phyloP scores from a whole-genome alignment of 192 early-diverging fungal genomes.

The Coemansia sp. region DNA sequence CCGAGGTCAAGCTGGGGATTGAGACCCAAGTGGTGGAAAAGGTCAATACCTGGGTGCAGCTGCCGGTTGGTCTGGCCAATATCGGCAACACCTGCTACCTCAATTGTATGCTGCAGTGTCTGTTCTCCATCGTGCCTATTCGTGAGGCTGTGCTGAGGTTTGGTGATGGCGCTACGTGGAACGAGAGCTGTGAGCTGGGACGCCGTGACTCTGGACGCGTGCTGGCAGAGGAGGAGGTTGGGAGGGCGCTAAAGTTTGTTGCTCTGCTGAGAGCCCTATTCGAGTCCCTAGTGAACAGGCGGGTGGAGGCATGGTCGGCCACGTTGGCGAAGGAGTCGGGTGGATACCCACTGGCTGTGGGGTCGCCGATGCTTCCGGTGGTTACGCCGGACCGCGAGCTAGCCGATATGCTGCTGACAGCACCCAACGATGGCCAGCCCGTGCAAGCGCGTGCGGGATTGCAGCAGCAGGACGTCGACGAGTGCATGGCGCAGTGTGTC shows the following conservation, averaged over 20 bases:
- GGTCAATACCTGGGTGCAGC: constrained; percentile 34
- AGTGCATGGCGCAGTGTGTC: constrained; percentile 72
- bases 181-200: constrained; percentile 29
- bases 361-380: constrained; percentile 19
- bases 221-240: constrained; percentile 22
- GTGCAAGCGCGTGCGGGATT: neutral
- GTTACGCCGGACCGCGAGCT: constrained; percentile 59
- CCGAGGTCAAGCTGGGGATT: neutral
- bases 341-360: constrained; percentile 27
- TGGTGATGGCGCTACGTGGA: constrained; percentile 48
- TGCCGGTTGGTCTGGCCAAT: constrained; percentile 73
- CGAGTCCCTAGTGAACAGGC: constrained; percentile 31
- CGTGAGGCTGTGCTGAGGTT: constrained; percentile 59
- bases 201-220: constrained; percentile 30
- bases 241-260: constrained; percentile 48
- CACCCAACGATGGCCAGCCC: constrained; percentile 7
- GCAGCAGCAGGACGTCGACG: constrained; percentile 74
- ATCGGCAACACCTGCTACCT: constrained; percentile 90
- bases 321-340: constrained; percentile 22
- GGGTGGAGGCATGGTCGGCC: constrained; percentile 31
- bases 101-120: constrained; percentile 78
- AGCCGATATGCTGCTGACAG: constrained; percentile 58
- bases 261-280: constrained; percentile 56
- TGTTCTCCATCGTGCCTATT: constrained; percentile 64
- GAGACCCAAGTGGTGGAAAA: neutral